A percentile compares a stretch with the other conserved stretches of the same genome.
phyloP scores from a whole-genome alignment of 1,284 basidiomycete genomes.

The Psilocybe mexicana region DNA sequence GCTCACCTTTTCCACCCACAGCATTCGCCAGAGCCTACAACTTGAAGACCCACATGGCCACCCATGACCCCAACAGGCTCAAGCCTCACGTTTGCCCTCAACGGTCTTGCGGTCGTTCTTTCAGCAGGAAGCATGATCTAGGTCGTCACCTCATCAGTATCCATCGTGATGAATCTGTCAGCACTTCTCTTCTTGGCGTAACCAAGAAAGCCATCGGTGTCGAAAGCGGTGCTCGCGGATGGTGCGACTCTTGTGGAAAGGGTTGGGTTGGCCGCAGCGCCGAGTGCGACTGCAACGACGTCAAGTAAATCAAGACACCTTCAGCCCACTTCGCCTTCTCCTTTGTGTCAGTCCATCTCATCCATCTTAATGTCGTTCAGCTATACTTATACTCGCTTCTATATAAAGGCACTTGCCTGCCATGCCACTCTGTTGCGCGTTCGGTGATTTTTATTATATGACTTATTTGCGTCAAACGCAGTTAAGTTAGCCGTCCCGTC shows the following conservation, averaged over 20 bases:
- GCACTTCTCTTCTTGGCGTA: conserved; percentile 36
- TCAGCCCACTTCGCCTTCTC: conserved; percentile 7
- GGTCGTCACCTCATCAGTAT: conserved; percentile 85
- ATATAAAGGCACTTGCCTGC: conserved; percentile 30
- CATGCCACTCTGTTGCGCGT: conserved; percentile 25
- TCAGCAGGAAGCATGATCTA: conserved; percentile 88
- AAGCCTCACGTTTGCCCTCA: conserved; percentile 87
- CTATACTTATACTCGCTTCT: not conserved
- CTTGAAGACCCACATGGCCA: conserved; percentile 87
- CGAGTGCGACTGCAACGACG: conserved; percentile 64
- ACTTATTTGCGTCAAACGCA: conserved; percentile 27
- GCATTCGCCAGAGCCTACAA: conserved; percentile 91
- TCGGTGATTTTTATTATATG: conserved; percentile 31
- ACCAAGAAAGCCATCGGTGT: conserved; percentile 59
- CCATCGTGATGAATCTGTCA: conserved; percentile 67
- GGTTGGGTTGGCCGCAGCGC: conserved; percentile 58
- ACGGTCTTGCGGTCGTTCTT: conserved; percentile 78
- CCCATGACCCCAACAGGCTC: conserved; percentile 83
- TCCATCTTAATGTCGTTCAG: not conserved
- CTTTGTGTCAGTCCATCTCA: conserved; percentile 19
- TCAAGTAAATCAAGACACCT: conserved; percentile 50
- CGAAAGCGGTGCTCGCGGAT: conserved; percentile 56
- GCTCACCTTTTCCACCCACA: conserved; percentile 25
- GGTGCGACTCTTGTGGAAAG: conserved; percentile 78
- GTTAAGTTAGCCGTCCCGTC: conserved; percentile 48